Evolutionary conservation across 1,139 yeast genomes (phyloP).

Genomic region (Pichia sp.): DNA sequence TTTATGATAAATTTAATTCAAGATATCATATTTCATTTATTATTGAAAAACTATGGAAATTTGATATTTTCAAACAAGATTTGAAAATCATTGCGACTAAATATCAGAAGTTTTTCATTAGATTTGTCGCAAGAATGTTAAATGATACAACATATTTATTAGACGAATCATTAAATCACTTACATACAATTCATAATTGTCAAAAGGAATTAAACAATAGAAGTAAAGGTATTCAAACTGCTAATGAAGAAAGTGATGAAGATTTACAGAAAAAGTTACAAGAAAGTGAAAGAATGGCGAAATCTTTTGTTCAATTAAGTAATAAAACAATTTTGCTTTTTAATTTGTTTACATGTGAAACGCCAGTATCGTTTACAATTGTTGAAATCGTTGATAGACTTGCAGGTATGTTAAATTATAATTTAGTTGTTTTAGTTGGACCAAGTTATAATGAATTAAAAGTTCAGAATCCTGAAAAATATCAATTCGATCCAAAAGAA

Average conservation of each 20-base stretch:
- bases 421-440: constrained; percentile 85
- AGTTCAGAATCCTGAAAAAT: constrained; percentile 78
- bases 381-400: constrained; percentile 89
- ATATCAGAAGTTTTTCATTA: constrained; percentile 75
- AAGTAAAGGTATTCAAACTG: constrained; percentile 37
- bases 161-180: constrained; percentile 82
- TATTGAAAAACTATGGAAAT: constrained; percentile 78
- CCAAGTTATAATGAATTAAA: constrained; percentile 87
- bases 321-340: constrained; percentile 78
- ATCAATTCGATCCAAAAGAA: constrained; percentile 74
- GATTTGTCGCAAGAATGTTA: constrained; percentile 89
- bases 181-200: constrained; percentile 68
- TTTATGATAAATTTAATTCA: constrained; percentile 90
- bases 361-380: constrained; percentile 79
- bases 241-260: constrained; percentile 50
- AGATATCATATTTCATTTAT: constrained; percentile 83
- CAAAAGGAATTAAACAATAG: constrained; percentile 52
- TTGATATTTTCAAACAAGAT: constrained; percentile 60
- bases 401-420: constrained; percentile 94
- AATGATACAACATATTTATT: constrained; percentile 88
- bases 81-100: constrained; percentile 59
- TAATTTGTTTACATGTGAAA: constrained; percentile 75
- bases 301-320: constrained; percentile 75
- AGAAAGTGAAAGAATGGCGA: constrained; percentile 70
- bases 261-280: constrained; percentile 53